Base-by-base conservation (phyloP, 306 rosid genomes). In the Oxytropis ochrocephala region DNA sequence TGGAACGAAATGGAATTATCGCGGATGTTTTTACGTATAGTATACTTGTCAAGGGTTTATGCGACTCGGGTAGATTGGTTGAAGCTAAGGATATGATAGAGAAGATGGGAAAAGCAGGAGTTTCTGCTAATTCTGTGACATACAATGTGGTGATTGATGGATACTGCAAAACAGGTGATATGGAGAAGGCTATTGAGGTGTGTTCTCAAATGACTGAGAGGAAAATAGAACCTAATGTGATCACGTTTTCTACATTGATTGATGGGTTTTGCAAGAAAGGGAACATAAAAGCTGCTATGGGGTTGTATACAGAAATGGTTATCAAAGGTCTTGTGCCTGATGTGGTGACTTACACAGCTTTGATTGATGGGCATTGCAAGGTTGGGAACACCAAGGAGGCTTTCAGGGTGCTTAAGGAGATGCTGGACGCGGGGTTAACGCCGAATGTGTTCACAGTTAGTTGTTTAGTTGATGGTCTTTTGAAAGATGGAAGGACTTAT, bases 281-380 rank as follows among this genome's bases (percentile, higher is more conserved):
- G 33, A 77, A 83, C 65, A 65, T 78, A 64, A 76, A 73, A 39
- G 83, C 88, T 75, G 94, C 94, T 5, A 75, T 73, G 87, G 89
- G 83, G 54, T 63, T 89, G 77, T 80, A 74, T 67, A 72, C 78
- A 0, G 91, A 91, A 82, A 85, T 91, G 92, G 72, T 64, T 30
- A 78, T 83, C 63, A 88, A 91, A 82, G 74, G 87, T 68, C 52
- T 83, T 53, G 61, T 55, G 33, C 96, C 86, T 32, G 96, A 91
- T 51, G 83, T 86, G 49, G 88, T 85, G 38, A 74, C 85, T 58
- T 86, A 81, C 86, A 89, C 94, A 0, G 64, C 88, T 49, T 80
- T 91, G 80, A 89, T 91, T 2, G 90, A 89, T 47, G 96, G 94
- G 7, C 85, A 82, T 41, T 79, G 83, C 72, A 85, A 87, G 83